Conservation (phyloP, 306 rosid genomes). For the Quercus parvula region DNA sequence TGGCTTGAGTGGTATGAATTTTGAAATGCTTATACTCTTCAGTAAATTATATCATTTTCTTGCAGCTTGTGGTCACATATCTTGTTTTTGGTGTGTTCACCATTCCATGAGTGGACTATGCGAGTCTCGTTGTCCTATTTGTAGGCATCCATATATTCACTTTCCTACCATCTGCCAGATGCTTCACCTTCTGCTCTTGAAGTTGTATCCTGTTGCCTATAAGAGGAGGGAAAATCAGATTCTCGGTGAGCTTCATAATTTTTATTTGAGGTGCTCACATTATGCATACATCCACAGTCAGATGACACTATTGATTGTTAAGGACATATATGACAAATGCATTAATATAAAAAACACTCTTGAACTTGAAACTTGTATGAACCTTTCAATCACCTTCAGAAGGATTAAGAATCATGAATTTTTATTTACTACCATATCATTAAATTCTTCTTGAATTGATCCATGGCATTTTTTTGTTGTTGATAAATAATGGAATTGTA, state of each 20-base stretch:
- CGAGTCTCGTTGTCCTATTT: conserved; percentile 72
- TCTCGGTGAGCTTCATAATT: conserved; percentile 44
- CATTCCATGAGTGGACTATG: conserved; percentile 39
- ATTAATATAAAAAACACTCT: too few relatives aligned
- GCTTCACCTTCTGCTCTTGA: conserved; percentile 74
- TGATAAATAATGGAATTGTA: too few relatives aligned
- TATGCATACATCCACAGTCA: not conserved
- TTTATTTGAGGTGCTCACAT: not conserved
- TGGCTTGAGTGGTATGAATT: not conserved
- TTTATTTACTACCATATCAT: too few relatives aligned
- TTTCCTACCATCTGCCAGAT: conserved; percentile 69
- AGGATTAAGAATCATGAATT: too few relatives aligned
- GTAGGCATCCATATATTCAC: conserved; percentile 64
- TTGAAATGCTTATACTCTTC: not conserved
- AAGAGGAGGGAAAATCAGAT: conserved; percentile 54
- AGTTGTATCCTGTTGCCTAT: conserved; percentile 61
- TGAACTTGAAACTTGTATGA: too few relatives aligned
- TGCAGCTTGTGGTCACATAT: conserved; percentile 87
- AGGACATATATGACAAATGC: too few relatives aligned
- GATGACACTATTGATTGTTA: too few relatives aligned
- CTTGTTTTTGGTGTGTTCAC: conserved; percentile 93
- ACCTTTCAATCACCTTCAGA: too few relatives aligned
- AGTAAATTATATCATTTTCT: conserved; percentile 1
- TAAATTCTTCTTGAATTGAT: too few relatives aligned
- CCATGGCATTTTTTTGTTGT: too few relatives aligned